Base-by-base conservation (phyloP, 1,284 basidiomycete genomes). In the Somion occarium region DNA sequence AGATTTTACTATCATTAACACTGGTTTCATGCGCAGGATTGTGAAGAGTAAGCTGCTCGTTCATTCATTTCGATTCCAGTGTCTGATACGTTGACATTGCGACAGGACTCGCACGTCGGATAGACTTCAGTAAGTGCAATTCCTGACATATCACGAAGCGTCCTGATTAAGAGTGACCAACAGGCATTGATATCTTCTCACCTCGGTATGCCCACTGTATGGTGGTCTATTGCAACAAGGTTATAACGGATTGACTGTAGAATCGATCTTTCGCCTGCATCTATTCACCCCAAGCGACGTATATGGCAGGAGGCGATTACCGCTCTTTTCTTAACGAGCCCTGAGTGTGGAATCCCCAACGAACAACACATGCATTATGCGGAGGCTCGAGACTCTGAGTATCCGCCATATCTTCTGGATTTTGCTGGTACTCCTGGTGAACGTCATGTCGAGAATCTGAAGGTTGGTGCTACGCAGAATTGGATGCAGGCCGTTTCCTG, bases 271-370 rank as follows among this genome's bases (percentile, higher is more conserved):
- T 77, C 81, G 1, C 65, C 79, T 20, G 69, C 78, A 1, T 83
- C 81, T 1, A 72, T 79, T 13, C 89, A 93, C 61, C 74, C 80
- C 37, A 81, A 75, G 54, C 77, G 88, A 11, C 78, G 90, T 3
- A 85, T 92, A n/a, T 91, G 88, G 88, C 85, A 92, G 62, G 90
- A 93, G 65, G 78, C 86, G 5, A 73, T 91, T 24, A 81, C 85
- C 0, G 80, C 82, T 0, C 67, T 93, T 4, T 66, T 91, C 13
- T 73, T 91, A 23, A 84, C 83, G 1, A 76, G 70, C 52, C 70
- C 77, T 1, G 75, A 79, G 34, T 83, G 79, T 59, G 71, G 73
- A 34, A 90, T 92, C 61, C 85, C 85, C 1, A 61, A 72, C 37
- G 69, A 73, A 7, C 82, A 88, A 62, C 63, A 64, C 13, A 84